Evolutionary conservation across 257 asterid genomes (phyloP), one percentile per base, ranked within the genome.

Genomic region (Cordia subcordata): DNA sequence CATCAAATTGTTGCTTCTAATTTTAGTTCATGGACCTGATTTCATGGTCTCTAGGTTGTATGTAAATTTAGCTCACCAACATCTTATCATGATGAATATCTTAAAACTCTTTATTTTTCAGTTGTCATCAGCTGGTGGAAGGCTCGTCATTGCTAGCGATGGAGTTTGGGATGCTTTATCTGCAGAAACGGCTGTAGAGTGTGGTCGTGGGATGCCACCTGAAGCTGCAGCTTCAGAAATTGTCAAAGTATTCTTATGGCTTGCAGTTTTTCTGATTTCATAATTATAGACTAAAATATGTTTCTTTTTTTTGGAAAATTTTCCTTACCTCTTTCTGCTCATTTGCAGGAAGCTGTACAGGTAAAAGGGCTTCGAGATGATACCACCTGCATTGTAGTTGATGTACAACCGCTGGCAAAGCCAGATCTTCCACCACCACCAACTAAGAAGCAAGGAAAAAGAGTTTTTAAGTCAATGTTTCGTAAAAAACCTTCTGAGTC

Each of bases 81-180:
- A 19, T 35, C 14, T 45, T 11, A 22, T 55, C 15, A 20, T 46
- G 4, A 20, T 33, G 10, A 23, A 45, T 22, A 56, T 19, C 22
- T 56, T 49, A 16, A 14, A 21, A 44, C 42, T 58, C 32, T 17
- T 49, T 58, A 49, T 72, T 53, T n/a, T 73, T 79, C 95, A 93
- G 99, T 77, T 93, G 51, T 72, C 99, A 45, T 68, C 96, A 16
- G 81, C 85, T 14, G 99, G 99, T 66, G 99, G 99, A 59, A 80
- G 97, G 79, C 82, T 93, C 55, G 72, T 93, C 38, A 77, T 93
- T 78, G 82, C 97, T 49, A 93, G 99, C 46, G 99, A 93, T 22
- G 99, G 99, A 58, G 99, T 93, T 74, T 93, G 99, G 99, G 99
- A 93, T 52, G 90, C 99, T 55, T 10, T 93, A 69, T 71, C 97